Evolutionary conservation across 2,329 filamentous ascomycete genomes (phyloP), one percentile per base, ranked within the genome.

Genomic region (Fusarium sp.): DNA sequence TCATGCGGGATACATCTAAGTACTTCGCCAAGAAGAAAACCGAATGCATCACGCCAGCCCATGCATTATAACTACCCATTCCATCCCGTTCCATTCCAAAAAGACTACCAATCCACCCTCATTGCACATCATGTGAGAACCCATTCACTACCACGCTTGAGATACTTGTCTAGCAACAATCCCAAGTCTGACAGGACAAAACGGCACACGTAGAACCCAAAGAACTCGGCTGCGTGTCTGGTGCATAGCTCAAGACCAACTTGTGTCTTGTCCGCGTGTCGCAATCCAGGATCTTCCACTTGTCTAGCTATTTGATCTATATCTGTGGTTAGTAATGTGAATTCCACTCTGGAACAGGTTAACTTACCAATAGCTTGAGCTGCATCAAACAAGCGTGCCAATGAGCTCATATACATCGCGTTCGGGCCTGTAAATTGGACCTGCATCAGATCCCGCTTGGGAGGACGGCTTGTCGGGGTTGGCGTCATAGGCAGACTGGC

Each of bases 91-190:
- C 33, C 47, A 41, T 50, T 50, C 23, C 47, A 42, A 42, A 41
- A 25, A 21, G 10, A 9, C 10, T 15, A 33, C n/a, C 35, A 11
- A 29, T 36, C 17, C 31, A 2, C 18, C 18, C 8, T 11, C n/a
- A 13, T 39, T 5, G 23, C 35, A 21, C 1, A 61, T 77, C 68
- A 79, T 62, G 76, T 72, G 17, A 84, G 72, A 58, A 97, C 94
- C 95, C 95, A 99, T 83, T 99, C 95, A 73, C 91, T 97, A 23
- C 95, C 94, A 69, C 94, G 88, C 84, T 99, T 99, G 77, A 99
- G 90, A 75, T 96, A 98, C 78, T 98, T 99, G 78, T 99, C 96
- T 71, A 99, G 83, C 82, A 99, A 84, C 76, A 96, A 78, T 37
- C 89, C 87, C 63, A 99, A 81, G 78, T 99, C 96, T 6, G 89